Conservation (phyloP, 495 filamentous ascomycete species). For the Talaromyces stipitatus region DNA sequence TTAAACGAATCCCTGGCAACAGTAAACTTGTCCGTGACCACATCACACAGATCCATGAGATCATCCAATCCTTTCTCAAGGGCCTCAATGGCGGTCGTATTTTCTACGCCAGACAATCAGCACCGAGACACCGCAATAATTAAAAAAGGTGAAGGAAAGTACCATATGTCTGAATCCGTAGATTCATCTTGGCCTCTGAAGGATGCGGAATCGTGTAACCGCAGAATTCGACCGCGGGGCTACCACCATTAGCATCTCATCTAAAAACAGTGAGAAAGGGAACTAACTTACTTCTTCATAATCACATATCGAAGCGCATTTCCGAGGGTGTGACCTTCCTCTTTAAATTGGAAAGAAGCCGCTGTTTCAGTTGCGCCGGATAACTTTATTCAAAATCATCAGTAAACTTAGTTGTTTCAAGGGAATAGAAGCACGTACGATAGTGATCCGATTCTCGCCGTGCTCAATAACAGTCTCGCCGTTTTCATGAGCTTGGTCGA, state of each 20-base stretch:
- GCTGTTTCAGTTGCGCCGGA: conserved; percentile 64
- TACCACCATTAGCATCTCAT: conserved; percentile 18
- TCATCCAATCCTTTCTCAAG: conserved; percentile 85
- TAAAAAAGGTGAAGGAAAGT: background rate
- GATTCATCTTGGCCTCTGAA: conserved; percentile 90
- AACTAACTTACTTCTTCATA: conserved; percentile 79
- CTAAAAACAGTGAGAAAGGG: background rate
- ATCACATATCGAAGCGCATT: conserved; percentile 92
- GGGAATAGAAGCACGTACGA: conserved; percentile 35
- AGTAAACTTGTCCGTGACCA: conserved; percentile 80
- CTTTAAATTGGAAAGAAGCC: conserved; percentile 79
- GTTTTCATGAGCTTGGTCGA: conserved; percentile 30
- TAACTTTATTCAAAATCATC: conserved; percentile 34
- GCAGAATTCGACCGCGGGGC: conserved; percentile 93
- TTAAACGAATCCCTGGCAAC: conserved; percentile 56
- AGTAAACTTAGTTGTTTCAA: background rate
- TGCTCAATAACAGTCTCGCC: conserved; percentile 33
- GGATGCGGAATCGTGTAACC: conserved; percentile 97
- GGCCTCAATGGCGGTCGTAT: conserved; percentile 71
- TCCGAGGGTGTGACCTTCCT: conserved; percentile 90
- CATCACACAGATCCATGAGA: conserved; percentile 83
- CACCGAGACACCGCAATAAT: background rate
- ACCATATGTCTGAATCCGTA: conserved; percentile 96
- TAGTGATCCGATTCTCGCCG: conserved; percentile 46
- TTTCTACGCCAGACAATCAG: conserved; percentile 46